These are phyloP conservation scores for Psidium guajava DNA, from an alignment of 345 rosid genomes.

Conservation along the genomic window DNA sequence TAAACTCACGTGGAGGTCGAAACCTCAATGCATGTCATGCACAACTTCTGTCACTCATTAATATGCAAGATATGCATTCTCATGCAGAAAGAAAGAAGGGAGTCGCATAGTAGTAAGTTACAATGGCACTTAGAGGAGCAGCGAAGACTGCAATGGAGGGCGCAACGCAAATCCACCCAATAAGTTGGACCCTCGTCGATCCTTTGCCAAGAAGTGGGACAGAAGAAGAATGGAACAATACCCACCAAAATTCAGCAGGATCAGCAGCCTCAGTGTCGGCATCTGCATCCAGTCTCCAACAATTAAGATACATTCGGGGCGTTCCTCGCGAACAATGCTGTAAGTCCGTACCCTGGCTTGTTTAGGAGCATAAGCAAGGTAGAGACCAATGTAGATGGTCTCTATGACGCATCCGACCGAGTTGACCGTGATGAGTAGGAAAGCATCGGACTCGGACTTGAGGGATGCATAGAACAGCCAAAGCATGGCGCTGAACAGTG, in stretches of 20 bases:
- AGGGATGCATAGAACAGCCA: slow-evolving; percentile 57
- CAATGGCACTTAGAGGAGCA: slow-evolving; percentile 71
- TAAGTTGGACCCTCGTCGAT: slow-evolving; percentile 16
- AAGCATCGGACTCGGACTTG: slow-evolving; percentile 27
- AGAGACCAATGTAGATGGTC: slow-evolving; percentile 49
- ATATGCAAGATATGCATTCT: background rate
- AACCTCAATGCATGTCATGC: background rate
- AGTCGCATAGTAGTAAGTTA: background rate
- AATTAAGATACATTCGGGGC: background rate
- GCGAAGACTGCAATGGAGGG: slow-evolving; percentile 66
- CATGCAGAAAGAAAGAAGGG: background rate
- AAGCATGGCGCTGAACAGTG: slow-evolving; percentile 37
- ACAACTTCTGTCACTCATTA: background rate
- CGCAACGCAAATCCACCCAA: slow-evolving; percentile 83
- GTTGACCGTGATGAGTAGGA: slow-evolving; percentile 80
- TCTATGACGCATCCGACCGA: slow-evolving; percentile 67
- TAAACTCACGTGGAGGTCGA: background rate
- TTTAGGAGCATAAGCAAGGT: slow-evolving; percentile 49
- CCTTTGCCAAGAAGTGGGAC: slow-evolving; percentile 23
- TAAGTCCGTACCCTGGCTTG: slow-evolving; percentile 29
- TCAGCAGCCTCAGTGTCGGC: slow-evolving; percentile 40
- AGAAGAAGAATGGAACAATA: slow-evolving; percentile 35
- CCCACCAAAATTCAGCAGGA: slow-evolving; percentile 39
- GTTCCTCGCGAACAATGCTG: background rate
- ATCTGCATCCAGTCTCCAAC: slow-evolving; percentile 24